Base-by-base conservation (phyloP, 2,329 filamentous ascomycete genomes). In the Tolypocladium capitatum region DNA sequence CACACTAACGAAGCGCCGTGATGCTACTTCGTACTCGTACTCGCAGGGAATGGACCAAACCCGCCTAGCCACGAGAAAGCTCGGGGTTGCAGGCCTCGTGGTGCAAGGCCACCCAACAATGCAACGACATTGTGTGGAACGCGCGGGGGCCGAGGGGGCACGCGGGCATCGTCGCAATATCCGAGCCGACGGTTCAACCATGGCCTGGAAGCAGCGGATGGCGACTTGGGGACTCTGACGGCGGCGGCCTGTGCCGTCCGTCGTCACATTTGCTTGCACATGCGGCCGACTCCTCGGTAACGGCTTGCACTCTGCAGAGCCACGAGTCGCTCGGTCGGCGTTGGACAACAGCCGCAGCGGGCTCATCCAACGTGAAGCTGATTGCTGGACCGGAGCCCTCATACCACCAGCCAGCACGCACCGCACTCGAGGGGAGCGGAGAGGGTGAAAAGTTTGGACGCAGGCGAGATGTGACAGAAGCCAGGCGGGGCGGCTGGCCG, bases 391-490 rank as follows among this genome's bases (percentile, higher is more conserved):
- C 31, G 5, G 24, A 5, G 38, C 21, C 38, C 24, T 28, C 3
- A 28, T 40, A 41, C 28, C 28, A 14, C 18, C 28, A n/a, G n/a
- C n/a, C n/a, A n/a, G n/a, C n/a, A n/a, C n/a, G n/a, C n/a, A n/a
- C n/a, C n/a, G n/a, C n/a, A n/a, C n/a, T n/a, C n/a, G n/a, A n/a
- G n/a, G n/a, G 18, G 31, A 21, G 7, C 8, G 31, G 8, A 13
- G 27, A 6, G 27, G 13, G 20, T 4, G n/a, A 28, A 27, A 13
- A 16, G 16, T 35, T 10, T 27, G 28, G 34, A 38, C 42, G 46
- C 46, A 45, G 38, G 38, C 31, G 47, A 49, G 28, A 49, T 43
- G 31, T 46, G 47, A 49, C 40, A 36, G 33, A 41, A 36, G 13
- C 21, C 31, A 13, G 21, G n/a, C 32, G 45, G 45, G n/a, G 5